Base-by-base conservation (phyloP, 495 filamentous ascomycete genomes). In the Penicillium pulvis region DNA sequence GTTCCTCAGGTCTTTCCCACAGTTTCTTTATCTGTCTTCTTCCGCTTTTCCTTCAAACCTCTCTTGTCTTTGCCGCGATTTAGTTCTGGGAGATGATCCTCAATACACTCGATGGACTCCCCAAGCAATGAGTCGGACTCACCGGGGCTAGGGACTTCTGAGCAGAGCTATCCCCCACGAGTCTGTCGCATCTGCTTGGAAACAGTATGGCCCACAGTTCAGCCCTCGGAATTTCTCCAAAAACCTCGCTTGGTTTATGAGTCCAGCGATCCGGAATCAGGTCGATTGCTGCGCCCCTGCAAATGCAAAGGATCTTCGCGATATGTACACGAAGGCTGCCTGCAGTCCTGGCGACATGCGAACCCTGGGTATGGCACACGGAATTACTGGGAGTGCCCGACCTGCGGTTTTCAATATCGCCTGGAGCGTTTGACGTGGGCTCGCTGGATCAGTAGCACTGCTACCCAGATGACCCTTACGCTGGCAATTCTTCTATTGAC, bases 251-350 rank as follows among this genome's bases (percentile, higher is more conserved):
- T 92, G 41, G 81, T 82, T 54, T 96, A 96, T 64, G 81, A 88
- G 16, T 93, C 91, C 2, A 77, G 83, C 50, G 90, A 79, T 56
- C 84, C 86, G n/a, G 83, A 89, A 55, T 76, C 83, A 35, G 92
- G 91, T 41, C 87, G 91, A 6, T 78, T 98, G n/a, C 81, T 98
- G 49, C 87, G 90, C 28, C 94, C 94, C 5, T 98, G 94, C 80
- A 85, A 87, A 72, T 98, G 94, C 79, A 93, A 90, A 75, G 94
- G 94, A 53, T 90, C 88, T 14, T 90, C 92, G 56, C 88, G 88
- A 74, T 97, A 96, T 77, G 92, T 98, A 35, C 94, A 98, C 71
- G 90, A 96, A 70, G 90, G 86, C n/a, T 98, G 94, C 71, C 79
- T 98, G 19, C 87, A 93, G 68, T 75, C 80, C 31, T 98, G 94